phyloP scores from a whole-genome alignment of 148 eudicot genomes.

The Chenopodium album region DNA sequence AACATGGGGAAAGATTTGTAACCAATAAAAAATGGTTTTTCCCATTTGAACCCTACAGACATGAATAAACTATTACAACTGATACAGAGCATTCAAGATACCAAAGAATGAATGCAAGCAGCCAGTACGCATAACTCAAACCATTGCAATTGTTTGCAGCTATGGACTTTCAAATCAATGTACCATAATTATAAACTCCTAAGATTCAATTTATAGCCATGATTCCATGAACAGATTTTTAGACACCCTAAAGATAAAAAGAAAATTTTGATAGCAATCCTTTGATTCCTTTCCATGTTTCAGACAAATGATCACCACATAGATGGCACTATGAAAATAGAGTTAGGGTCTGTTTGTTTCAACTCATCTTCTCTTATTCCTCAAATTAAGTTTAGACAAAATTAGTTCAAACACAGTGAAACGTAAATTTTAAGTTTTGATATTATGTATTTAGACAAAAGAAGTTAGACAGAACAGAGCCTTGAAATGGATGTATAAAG shows the following conservation, averaged over 20 bases:
- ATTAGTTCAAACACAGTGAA: no score
- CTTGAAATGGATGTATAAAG: neutral
- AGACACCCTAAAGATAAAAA: neutral
- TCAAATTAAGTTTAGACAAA: no score
- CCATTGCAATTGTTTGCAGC: neutral
- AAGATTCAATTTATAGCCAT: neutral
- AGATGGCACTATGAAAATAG: neutral
- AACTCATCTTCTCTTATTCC: no score
- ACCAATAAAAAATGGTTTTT: conserved; percentile 79
- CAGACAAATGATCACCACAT: neutral
- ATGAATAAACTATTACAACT: conserved; percentile 11
- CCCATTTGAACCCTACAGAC: conserved; percentile 66
- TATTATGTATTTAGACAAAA: no score
- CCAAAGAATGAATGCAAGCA: conserved; percentile 4
- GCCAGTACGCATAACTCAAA: neutral
- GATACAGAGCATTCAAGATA: neutral
- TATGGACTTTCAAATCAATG: neutral
- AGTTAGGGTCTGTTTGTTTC: neutral
- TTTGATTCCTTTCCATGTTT: neutral
- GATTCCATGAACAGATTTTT: neutral
- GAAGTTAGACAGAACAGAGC: no score
- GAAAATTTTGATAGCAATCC: neutral
- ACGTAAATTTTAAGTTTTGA: no score
- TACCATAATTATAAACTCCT: neutral
- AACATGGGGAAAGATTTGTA: conserved; percentile 94